These are phyloP conservation scores for Trifolium fragiferum DNA, from an alignment of 306 rosid species.

Conservation along the genomic window DNA sequence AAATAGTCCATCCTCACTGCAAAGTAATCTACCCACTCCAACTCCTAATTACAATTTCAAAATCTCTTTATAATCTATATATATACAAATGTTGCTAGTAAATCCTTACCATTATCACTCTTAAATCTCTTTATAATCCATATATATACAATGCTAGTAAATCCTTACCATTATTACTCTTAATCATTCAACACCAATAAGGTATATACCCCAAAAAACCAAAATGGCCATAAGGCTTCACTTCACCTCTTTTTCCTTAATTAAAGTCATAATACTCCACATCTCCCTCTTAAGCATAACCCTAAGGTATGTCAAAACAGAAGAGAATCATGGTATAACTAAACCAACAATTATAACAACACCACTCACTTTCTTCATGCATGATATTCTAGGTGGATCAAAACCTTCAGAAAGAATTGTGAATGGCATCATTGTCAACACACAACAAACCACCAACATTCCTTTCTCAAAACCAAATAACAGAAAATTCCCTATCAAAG, in stretches of 20 bases:
- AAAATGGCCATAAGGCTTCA: constrained; percentile 33
- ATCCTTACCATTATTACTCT: too few species aligned
- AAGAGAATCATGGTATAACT: not conserved
- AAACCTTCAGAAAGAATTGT: constrained; percentile 54
- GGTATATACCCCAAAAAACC: not conserved
- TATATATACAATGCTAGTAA: too few species aligned
- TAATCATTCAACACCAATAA: not conserved
- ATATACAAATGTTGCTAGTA: constrained; percentile 1
- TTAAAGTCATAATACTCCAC: not conserved
- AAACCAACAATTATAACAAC: too few species aligned
- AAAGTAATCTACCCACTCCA: not conserved
- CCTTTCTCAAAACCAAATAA: constrained; percentile 60
- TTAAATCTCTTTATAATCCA: too few species aligned
- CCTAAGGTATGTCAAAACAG: not conserved
- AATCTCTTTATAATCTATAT: not conserved
- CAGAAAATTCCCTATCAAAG: constrained; percentile 41
- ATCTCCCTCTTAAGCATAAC: constrained; percentile 29
- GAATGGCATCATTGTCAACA: constrained; percentile 35
- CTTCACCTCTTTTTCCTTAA: constrained; percentile 1
- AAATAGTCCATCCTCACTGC: not conserved
- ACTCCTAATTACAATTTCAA: not conserved
- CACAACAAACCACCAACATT: constrained; percentile 39
- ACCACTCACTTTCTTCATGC: constrained; percentile 50
- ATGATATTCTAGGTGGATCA: constrained; percentile 50
- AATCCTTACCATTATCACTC: not conserved